A percentile compares a stretch with the other conserved stretches of the same genome.
Evolutionary conservation across 495 filamentous ascomycete species (phyloP).

Genomic region (Hypoxylon fuscum): DNA sequence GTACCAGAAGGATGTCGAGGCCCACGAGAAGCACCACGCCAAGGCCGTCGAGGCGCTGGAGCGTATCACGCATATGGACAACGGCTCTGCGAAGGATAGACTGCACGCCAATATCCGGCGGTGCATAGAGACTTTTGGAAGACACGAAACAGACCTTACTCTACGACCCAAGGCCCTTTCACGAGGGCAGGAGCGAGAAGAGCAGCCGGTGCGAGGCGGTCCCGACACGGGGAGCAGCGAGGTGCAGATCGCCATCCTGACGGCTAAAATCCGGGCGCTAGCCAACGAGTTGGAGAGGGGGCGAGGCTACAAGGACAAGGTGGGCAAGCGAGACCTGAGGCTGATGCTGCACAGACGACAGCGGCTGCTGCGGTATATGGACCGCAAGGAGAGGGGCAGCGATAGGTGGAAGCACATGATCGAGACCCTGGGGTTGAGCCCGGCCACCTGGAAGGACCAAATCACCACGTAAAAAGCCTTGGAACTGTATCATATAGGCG

Average conservation of each 20-base stretch:
- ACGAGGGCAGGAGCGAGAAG: constrained; percentile 47
- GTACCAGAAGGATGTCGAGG: constrained; percentile 47
- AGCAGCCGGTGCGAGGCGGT: constrained; percentile 75
- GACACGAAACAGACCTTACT: constrained; percentile 82
- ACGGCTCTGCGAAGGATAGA: constrained; percentile 78
- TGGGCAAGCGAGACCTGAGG: constrained; percentile 90
- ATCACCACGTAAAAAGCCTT: constrained; percentile 69
- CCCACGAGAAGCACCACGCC: constrained; percentile 57
- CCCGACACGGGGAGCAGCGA: constrained; percentile 93
- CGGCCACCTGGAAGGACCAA: constrained; percentile 86
- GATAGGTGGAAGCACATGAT: constrained; percentile 86
- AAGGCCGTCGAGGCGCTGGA: constrained; percentile 72
- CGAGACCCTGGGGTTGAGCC: constrained; percentile 81
- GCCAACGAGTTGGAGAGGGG: constrained; percentile 66
- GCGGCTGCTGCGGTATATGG: constrained; percentile 84
- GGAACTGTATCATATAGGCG: constrained; percentile 35
- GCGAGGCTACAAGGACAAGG: constrained; percentile 75
- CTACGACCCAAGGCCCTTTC: constrained; percentile 65
- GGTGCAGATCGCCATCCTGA: constrained; percentile 97
- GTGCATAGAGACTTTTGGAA: constrained; percentile 87
- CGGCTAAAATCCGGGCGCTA: constrained; percentile 87
- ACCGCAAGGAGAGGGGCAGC: constrained; percentile 88
- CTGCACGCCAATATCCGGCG: constrained; percentile 80
- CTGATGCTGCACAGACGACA: constrained; percentile 88
- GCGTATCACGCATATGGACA: constrained; percentile 77